Base-by-base conservation (phyloP, 2,329 filamentous ascomycete species). In the Truncatella angustata region DNA sequence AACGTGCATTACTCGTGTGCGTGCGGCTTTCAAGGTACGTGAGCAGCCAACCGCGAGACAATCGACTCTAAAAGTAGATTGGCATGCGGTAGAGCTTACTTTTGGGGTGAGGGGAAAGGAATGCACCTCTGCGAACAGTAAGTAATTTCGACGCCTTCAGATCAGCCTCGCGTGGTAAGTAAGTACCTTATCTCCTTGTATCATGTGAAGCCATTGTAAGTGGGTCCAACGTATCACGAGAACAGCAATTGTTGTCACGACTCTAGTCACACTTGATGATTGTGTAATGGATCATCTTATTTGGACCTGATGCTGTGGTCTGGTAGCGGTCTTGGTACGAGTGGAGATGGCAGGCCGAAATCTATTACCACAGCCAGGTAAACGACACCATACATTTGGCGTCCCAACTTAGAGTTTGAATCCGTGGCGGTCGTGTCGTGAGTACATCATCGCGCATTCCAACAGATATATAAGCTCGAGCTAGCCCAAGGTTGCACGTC, bases 191-290 rank as follows among this genome's bases (percentile, higher is more conserved):
- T 44, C 40, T 44, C 10, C 24, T 14, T 44, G 21, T 23, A 43
- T 44, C 40, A 44, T 44, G 40, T 44, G 40, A 44, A 44, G n/a
- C 14, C 14, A n/a, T n/a, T 10, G 21, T 23, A 21, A 44, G 40
- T 26, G 40, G 21, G 21, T 21, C 40, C 16, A n/a, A 28, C 16
- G 23, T 14, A 12, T 21, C 40, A 44, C 40, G 40, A 44, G 40
- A 44, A 44, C 40, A 44, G 9, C 14, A 6, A 28, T 24, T 14
- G 10, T 24, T 44, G 28, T 44, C 40, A 44, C 16, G 40, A 44
- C 16, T 23, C 40, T 44, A 24, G 40, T 44, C 40, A 23, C 20
- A 24, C 9, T 24, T 44, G 40, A 44, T 23, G 7, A 32, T 32
- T 32, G 28, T 32, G 7, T 32, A 32, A 32, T 14, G 7, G 28